Evolutionary conservation across 352 stramenopile species (phyloP).

Genomic region (Thalassiosira ordinaria): DNA sequence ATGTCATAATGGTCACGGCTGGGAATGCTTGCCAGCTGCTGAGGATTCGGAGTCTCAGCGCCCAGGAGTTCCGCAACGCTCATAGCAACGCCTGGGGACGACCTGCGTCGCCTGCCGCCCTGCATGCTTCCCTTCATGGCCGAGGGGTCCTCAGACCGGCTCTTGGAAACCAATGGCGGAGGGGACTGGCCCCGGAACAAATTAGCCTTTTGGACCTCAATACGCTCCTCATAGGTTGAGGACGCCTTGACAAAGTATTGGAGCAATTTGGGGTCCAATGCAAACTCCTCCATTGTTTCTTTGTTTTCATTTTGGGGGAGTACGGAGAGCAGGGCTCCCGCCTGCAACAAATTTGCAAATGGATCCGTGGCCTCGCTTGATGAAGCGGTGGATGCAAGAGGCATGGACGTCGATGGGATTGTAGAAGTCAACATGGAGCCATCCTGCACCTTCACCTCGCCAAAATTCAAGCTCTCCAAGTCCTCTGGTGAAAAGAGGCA

Average conservation of each 20-base stretch:
- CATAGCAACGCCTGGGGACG: too few relatives aligned
- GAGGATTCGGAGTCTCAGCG: too few relatives aligned
- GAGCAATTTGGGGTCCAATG: constrained; percentile 62
- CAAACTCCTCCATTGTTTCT: constrained; percentile 25
- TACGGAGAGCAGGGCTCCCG: constrained; percentile 62
- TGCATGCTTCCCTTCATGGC: too few relatives aligned
- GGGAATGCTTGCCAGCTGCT: too few relatives aligned
- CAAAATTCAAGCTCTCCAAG: constrained; percentile 26
- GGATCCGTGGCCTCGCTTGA: constrained; percentile 25
- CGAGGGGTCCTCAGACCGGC: neutral
- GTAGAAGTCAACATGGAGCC: neutral
- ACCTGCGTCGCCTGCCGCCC: too few relatives aligned
- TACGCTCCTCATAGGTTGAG: constrained; percentile 77
- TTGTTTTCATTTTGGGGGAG: constrained; percentile 11
- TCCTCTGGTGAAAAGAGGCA: constrained; percentile 45
- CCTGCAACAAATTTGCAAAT: constrained; percentile 49
- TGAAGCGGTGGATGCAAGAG: too few relatives aligned
- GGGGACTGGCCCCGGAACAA: constrained; percentile 24
- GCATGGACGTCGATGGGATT: constrained; percentile 1
- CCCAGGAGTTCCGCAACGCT: neutral
- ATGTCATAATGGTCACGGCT: too few relatives aligned
- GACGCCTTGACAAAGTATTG: constrained; percentile 76
- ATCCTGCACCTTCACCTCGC: constrained; percentile 2
- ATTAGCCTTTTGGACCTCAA: constrained; percentile 80
- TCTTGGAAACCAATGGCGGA: neutral